These are phyloP conservation scores for Glycine tomentella DNA, from an alignment of 306 rosid species.

Conservation along the genomic window DNA sequence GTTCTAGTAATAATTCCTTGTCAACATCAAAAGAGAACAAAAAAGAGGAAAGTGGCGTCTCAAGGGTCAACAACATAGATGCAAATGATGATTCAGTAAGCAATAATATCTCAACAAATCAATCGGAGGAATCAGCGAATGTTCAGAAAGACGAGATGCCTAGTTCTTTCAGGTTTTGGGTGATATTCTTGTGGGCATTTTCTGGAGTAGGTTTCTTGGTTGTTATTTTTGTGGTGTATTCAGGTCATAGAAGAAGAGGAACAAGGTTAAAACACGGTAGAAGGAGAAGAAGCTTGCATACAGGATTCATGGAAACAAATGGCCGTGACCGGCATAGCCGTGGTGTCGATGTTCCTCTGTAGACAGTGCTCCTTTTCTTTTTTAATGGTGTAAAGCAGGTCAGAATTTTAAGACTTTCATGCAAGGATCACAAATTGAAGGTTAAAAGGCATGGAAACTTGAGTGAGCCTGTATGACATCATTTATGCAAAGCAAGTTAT, in stretches of 20 bases:
- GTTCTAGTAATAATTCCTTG: conserved; percentile 58
- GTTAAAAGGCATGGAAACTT: conserved; percentile 30
- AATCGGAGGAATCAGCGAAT: conserved; percentile 45
- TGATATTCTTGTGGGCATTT: conserved; percentile 76
- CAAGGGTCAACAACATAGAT: conserved; percentile 61
- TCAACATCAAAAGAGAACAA: conserved; percentile 48
- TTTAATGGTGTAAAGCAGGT: conserved; percentile 34
- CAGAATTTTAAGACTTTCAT: conserved; percentile 19
- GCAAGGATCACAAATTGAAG: conserved; percentile 34
- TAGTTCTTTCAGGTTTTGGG: conserved; percentile 78
- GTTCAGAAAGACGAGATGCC: conserved; percentile 64
- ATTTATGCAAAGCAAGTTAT: conserved; percentile 33
- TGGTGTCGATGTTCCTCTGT: conserved; percentile 53
- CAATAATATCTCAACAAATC: conserved; percentile 41
- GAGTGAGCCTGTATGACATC: conserved; percentile 27
- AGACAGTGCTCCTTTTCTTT: conserved; percentile 27
- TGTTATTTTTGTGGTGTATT: conserved; percentile 55
- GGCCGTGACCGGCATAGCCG: conserved; percentile 69
- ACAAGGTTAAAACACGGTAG: conserved; percentile 64
- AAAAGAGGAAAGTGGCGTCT: conserved; percentile 45
- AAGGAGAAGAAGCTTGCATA: conserved; percentile 71
- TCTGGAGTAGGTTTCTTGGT: conserved; percentile 81
- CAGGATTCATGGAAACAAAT: conserved; percentile 64
- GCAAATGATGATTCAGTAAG: conserved; percentile 43
- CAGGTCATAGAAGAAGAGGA: conserved; percentile 69